These are phyloP conservation scores for Aspergillus chevalieri DNA, from an alignment of 2,329 filamentous ascomycete genomes.

Conservation along the genomic window DNA sequence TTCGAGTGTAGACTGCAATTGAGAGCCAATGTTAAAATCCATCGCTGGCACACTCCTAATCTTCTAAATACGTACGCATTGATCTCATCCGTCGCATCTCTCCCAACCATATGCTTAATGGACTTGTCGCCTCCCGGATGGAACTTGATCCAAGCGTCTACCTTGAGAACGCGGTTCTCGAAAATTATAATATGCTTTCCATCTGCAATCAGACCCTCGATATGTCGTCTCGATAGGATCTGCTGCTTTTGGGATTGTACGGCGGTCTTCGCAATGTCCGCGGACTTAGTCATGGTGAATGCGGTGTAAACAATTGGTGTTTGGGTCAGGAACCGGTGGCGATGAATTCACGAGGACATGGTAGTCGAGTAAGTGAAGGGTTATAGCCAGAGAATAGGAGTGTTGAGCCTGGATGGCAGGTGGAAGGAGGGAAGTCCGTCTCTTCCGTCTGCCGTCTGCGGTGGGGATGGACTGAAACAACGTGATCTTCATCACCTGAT, in stretches of 20 bases:
- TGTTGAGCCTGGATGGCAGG: not conserved
- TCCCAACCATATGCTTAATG: slow-evolving; percentile 86
- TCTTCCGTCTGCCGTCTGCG: not conserved
- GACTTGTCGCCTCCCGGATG: slow-evolving; percentile 90
- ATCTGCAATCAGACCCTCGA: slow-evolving; percentile 78
- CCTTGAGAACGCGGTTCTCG: slow-evolving; percentile 73
- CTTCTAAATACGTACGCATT: slow-evolving; percentile 60
- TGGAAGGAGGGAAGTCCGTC: not conserved
- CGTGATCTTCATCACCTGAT: slow-evolving; percentile 1
- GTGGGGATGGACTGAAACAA: slow-evolving; percentile 3
- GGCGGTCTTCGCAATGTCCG: slow-evolving; percentile 4
- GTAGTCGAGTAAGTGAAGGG: not conserved
- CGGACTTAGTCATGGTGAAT: slow-evolving; percentile 15
- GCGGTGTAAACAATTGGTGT: slow-evolving; percentile 1
- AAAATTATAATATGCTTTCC: slow-evolving; percentile 75
- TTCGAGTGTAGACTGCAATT: slow-evolving; percentile 67
- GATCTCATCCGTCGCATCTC: slow-evolving; percentile 91
- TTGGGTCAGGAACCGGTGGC: not conserved
- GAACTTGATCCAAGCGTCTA: slow-evolving; percentile 80
- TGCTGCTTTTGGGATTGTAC: slow-evolving; percentile 38
- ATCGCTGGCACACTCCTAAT: slow-evolving; percentile 4
- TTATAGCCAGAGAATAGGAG: not conserved
- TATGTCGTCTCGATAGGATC: slow-evolving; percentile 55
- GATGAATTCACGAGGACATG: not conserved
- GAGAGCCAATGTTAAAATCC: slow-evolving; percentile 13